Evolutionary conservation across 805 yeast genomes (phyloP).

Genomic region (Ogataea pini): DNA sequence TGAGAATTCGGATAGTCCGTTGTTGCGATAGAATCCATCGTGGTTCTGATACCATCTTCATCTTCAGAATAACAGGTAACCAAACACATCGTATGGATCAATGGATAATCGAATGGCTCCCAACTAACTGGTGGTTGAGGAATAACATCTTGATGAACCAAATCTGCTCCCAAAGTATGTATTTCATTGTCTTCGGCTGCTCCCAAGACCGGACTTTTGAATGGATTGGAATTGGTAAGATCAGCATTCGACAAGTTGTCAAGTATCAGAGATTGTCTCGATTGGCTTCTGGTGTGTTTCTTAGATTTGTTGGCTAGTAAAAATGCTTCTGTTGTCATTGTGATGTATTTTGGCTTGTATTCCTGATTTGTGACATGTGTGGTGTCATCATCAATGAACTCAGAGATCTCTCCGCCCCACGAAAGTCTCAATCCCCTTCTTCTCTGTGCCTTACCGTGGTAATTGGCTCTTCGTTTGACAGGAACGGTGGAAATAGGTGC

Average conservation of each 20-base stretch:
- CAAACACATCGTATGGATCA: slow-evolving; percentile 69
- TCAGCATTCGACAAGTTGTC: slow-evolving; percentile 18
- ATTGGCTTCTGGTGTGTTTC: slow-evolving; percentile 13
- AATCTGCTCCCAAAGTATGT: slow-evolving; percentile 54
- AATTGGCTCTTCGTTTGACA: slow-evolving; percentile 52
- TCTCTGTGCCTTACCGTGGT: slow-evolving; percentile 33
- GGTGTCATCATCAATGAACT: slow-evolving; percentile 21
- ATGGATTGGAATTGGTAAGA: slow-evolving; percentile 35
- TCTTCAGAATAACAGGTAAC: slow-evolving; percentile 97
- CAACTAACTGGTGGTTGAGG: slow-evolving; percentile 90
- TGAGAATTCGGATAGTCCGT: slow-evolving; percentile 96
- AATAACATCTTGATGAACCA: slow-evolving; percentile 74
- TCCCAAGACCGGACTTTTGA: slow-evolving; percentile 18
- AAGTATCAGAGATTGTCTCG: slow-evolving; percentile 16
- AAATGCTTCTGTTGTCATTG: slow-evolving; percentile 66
- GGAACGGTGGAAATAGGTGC: slow-evolving; percentile 57
- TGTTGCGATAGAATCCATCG: slow-evolving; percentile 90
- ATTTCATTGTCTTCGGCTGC: slow-evolving; percentile 38
- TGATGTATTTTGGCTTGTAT: slow-evolving; percentile 48
- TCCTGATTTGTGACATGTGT: slow-evolving; percentile 18
- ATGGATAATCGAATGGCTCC: slow-evolving; percentile 83
- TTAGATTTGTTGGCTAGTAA: slow-evolving; percentile 22
- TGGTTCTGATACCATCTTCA: slow-evolving; percentile 78
- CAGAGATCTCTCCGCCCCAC: slow-evolving; percentile 42
- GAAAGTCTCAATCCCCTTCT: slow-evolving; percentile 39